Evolutionary conservation across 371 early-diverging fungal species (phyloP).

Genomic region (Coemansia sp.): DNA sequence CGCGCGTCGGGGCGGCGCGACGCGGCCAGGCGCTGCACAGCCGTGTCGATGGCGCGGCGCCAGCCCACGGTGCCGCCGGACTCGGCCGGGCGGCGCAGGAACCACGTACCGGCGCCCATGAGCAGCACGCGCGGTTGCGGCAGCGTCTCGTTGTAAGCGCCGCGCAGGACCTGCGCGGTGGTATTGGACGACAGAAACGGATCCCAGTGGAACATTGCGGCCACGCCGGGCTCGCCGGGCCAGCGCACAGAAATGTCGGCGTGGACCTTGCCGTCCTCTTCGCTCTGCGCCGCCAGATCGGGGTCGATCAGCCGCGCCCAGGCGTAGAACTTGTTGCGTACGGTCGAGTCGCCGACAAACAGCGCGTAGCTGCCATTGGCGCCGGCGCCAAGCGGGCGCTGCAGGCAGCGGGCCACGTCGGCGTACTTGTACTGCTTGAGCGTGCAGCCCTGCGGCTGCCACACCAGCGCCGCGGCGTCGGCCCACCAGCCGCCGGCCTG

Average conservation of each 20-base stretch:
- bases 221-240: conserved; percentile 9
- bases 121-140: conserved; percentile 53
- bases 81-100: conserved; percentile 53
- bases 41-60: conserved; percentile 53
- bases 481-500: conserved; percentile 35
- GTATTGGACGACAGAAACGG: conserved; percentile 14
- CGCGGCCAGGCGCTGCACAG: conserved; percentile 44
- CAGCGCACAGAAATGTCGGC: conserved; percentile 8
- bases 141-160: conserved; percentile 3
- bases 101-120: conserved; percentile 63
- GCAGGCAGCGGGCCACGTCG: conserved; percentile 6
- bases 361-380: conserved; percentile 39
- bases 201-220: conserved; percentile 33
- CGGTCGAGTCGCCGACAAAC: conserved; percentile 70
- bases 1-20: conserved; percentile 6
- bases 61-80: conserved; percentile 52
- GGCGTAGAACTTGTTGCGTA: conserved; percentile 62
- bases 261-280: conserved; percentile 51
- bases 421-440: conserved; percentile 52
- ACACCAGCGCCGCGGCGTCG: conserved; percentile 20
- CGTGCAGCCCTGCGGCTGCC: conserved; percentile 67
- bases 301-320: conserved; percentile 53
- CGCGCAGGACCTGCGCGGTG: conserved; percentile 7
- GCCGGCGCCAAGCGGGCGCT: not conserved
- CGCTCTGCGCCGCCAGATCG: conserved; percentile 27